Base-by-base conservation (phyloP, 257 asterid species). In the Eustoma russellianum region DNA sequence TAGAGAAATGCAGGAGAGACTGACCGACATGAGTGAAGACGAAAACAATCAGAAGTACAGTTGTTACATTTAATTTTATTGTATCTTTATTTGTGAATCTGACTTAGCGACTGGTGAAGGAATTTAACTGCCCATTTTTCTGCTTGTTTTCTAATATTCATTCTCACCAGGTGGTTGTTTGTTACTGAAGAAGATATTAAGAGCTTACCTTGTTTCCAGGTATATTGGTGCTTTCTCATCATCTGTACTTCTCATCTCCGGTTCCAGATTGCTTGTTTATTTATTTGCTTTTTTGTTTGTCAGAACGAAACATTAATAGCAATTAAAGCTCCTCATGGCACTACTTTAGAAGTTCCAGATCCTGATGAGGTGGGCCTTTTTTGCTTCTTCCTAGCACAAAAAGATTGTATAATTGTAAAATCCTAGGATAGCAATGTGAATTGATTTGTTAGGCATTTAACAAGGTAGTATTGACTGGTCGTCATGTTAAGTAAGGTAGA, bases 241-340 rank as follows among this genome's bases (percentile, higher is more conserved):
- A 38, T 24, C 30, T 2, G 30, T 24, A 24, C 30, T 24, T 24
- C 30, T 24, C 30, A 24, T 52, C 49, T 46, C 5, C 55, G 12
- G 13, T 8, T 8, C 50, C n/a, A n/a, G n/a, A n/a, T 17, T 69
- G 53, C 47, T 10, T 12, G 46, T 33, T 28, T 52, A 28, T 10
- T 13, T 43, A 11, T 16, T 45, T 19, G 17, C 9, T 13, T 47
- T 5, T 34, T 41, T 16, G 40, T 0, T 9, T n/a, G 44, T 61
- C 79, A 87, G 96, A 84, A 85, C 61, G 93, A 91, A 79, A 91
- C 97, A 43, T 69, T 91, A 72, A 87, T 91, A 63, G 98, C 93
- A 50, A 72, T 91, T 70, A 87, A 91, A 74, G 95, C 97, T 80
- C 98, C 97, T 17, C 98, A 80, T 66, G 98, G 95, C 17, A 87